phyloP scores from a whole-genome alignment of 768 basidiomycete species.

The Lyophyllum decastes region DNA sequence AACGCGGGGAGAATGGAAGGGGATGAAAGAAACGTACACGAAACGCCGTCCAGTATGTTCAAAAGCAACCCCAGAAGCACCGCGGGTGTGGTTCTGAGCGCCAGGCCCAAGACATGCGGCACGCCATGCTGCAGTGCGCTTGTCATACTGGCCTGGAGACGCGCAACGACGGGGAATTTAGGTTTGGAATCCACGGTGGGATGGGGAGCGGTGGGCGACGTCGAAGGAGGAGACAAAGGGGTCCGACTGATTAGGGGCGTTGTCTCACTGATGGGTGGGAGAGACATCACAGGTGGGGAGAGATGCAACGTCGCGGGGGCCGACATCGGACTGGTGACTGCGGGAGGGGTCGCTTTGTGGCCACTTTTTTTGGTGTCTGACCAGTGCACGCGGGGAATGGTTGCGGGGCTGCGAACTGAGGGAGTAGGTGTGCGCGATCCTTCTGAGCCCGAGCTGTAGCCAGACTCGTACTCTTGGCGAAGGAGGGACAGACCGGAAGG shows the following conservation, averaged over 20 bases:
- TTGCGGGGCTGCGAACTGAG: conserved; percentile 1
- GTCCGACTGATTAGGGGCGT: conserved; percentile 15
- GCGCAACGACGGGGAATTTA: not conserved
- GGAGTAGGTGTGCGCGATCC: conserved; percentile 17
- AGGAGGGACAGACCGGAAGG: conserved; percentile 42
- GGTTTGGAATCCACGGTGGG: not conserved
- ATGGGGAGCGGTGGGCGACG: not conserved
- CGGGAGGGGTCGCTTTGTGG: conserved; percentile 15
- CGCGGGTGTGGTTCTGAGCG: conserved; percentile 66
- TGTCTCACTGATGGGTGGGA: conserved; percentile 4
- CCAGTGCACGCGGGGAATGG: conserved; percentile 12
- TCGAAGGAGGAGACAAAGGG: not conserved
- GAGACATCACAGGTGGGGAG: conserved; percentile 12
- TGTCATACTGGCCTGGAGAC: not conserved
- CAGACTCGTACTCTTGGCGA: conserved; percentile 22
- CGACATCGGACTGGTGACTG: conserved; percentile 1
- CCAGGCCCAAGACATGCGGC: conserved; percentile 21
- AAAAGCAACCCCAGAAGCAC: conserved; percentile 82
- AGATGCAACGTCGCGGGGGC: not conserved
- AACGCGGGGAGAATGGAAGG: not conserved
- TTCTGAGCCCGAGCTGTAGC: conserved; percentile 5
- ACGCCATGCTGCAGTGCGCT: not conserved
- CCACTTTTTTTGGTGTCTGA: not conserved
- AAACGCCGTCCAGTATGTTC: conserved; percentile 93
- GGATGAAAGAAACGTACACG: conserved; percentile 55